Evolutionary conservation across 2,329 filamentous ascomycete species (phyloP), one percentile per base, ranked within the genome.

Genomic region (Colletotrichum costaricense): DNA sequence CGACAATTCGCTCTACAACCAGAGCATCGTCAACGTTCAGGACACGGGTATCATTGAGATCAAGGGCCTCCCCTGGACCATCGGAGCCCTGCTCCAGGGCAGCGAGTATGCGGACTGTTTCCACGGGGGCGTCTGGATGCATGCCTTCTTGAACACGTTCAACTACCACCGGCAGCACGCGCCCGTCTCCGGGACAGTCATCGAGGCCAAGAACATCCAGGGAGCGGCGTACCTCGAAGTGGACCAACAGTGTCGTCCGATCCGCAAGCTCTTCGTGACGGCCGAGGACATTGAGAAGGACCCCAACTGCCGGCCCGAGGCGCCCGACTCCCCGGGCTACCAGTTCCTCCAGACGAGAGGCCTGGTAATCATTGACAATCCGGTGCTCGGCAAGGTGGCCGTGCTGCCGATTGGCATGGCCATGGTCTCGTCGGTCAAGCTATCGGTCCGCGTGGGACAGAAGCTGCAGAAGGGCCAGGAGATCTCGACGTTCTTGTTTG

Each of bases 361-460:
- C 2, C 68, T 82, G 26, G 74, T 85, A 2, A 67, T 86, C n/a
- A 81, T 86, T 14, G 79, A 86, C 0, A 82, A 80, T 5, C 73
- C 79, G 0, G 70, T 76, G 14, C 63, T 81, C 14, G 83, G 84
- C 2, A 74, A 80, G 22, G 83, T 86, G 5, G 84, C 82, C 2
- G 78, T 86, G 22, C 65, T 86, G 30, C 84, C 84, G 0, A 82
- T 86, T 65, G 84, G 84, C 9, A 86, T 86, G 84, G 84, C 82
- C 5, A 80, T 83, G 35, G 81, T 86, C 0, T 85, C 84, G 2
- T 85, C 83, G 3, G 82, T 86, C 3, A 78, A 79, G 26, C 55
- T 84, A 19, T 79, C 78, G 9, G 77, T 77, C 12, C 75, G 75
- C 33, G 56, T 72, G 38, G 81, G 76, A 0, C 26, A 56, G 11